These are phyloP conservation scores for Zygosaccharomyces gambellarensis DNA, from an alignment of 805 yeast species.

Conservation along the genomic window DNA sequence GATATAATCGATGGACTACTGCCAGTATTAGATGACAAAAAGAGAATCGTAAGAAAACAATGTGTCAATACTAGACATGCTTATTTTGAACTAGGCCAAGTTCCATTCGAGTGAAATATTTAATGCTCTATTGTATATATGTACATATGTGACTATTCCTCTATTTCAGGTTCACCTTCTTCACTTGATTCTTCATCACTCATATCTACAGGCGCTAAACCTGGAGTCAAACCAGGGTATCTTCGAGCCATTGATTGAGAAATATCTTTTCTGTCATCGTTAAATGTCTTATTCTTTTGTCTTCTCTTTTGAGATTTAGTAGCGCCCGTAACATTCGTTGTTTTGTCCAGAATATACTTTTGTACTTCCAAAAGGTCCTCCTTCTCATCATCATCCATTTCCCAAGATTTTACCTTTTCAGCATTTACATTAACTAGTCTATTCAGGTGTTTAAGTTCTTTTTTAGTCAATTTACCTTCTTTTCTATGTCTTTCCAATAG, in stretches of 20 bases:
- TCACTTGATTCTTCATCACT: conserved; percentile 44
- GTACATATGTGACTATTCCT: conserved; percentile 3
- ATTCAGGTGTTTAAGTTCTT: conserved; percentile 36
- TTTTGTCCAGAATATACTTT: conserved; percentile 40
- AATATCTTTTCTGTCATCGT: conserved; percentile 18
- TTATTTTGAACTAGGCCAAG: conserved; percentile 52
- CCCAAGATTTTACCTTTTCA: conserved; percentile 40
- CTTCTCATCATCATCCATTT: conserved; percentile 32
- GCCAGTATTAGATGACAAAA: conserved; percentile 63
- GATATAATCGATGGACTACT: conserved; percentile 46
- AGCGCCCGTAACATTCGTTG: conserved; percentile 35
- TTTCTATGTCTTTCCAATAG: conserved; percentile 34
- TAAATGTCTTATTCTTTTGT: conserved; percentile 29
- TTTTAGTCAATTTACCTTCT: conserved; percentile 30
- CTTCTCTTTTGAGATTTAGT: conserved; percentile 33
- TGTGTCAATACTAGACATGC: conserved; percentile 78
- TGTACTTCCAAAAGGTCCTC: conserved; percentile 44
- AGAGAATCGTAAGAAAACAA: conserved; percentile 66
- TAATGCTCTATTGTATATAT: conserved; percentile 6
- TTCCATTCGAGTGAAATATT: conserved; percentile 30
- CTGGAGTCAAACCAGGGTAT: conserved; percentile 71
- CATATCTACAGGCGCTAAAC: conserved; percentile 75
- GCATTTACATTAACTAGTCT: conserved; percentile 37
- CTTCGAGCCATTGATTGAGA: conserved; percentile 26
- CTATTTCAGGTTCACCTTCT: conserved; percentile 16